These are phyloP conservation scores for Dothidotthia symphoricarpi DNA, from an alignment of 2,329 filamentous ascomycete species.

Conservation along the genomic window DNA sequence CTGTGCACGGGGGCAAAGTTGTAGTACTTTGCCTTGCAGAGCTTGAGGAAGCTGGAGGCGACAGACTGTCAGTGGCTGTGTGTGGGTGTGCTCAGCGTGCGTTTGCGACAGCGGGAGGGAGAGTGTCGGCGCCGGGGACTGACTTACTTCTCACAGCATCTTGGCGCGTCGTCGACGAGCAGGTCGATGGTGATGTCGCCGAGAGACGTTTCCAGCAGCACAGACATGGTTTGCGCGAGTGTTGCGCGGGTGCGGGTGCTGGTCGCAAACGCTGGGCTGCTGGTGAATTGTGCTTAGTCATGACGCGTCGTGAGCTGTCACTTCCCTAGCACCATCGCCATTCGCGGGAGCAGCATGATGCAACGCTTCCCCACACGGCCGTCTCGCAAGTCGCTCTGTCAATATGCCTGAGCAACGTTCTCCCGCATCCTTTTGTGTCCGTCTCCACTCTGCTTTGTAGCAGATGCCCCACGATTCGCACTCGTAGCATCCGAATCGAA, in stretches of 20 bases:
- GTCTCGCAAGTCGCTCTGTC: slow-evolving; percentile 11
- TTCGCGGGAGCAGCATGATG: neutral
- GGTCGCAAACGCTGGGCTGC: slow-evolving; percentile 19
- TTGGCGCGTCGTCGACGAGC: slow-evolving; percentile 82
- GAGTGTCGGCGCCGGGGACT: slow-evolving; percentile 20
- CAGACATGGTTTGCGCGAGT: slow-evolving; percentile 72
- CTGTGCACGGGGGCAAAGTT: slow-evolving; percentile 93
- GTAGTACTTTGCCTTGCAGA: slow-evolving; percentile 99
- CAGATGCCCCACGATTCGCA: neutral
- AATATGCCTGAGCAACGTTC: slow-evolving; percentile 20
- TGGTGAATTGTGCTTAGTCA: slow-evolving; percentile 20
- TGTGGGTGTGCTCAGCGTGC: slow-evolving; percentile 52
- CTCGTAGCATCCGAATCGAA: neutral
- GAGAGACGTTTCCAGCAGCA: slow-evolving; percentile 85
- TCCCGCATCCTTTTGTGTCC: slow-evolving; percentile 6
- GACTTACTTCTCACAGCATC: slow-evolving; percentile 89
- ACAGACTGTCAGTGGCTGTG: slow-evolving; percentile 52
- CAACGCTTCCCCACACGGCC: slow-evolving; percentile 5
- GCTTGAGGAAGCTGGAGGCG: slow-evolving; percentile 79
- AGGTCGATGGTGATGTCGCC: slow-evolving; percentile 96
- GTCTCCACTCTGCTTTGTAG: no score
- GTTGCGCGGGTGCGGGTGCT: slow-evolving; percentile 13
- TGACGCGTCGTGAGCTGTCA: no score
- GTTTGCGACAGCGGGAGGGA: slow-evolving; percentile 29
- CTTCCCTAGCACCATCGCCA: no score